These are phyloP conservation scores for Comarum palustre DNA, from an alignment of 306 rosid species.

Conservation along the genomic window DNA sequence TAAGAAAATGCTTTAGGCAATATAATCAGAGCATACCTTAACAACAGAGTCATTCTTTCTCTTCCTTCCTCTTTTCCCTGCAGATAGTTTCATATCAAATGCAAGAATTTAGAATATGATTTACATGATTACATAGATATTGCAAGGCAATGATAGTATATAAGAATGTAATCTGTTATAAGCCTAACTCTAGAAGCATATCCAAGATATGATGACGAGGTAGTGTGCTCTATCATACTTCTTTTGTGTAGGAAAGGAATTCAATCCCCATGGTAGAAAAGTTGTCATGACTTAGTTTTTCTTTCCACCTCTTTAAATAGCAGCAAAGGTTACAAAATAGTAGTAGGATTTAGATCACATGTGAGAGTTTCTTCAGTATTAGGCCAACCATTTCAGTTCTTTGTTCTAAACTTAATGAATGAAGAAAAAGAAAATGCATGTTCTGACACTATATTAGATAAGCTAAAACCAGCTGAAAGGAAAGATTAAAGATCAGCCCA, in stretches of 20 bases:
- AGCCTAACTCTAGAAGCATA: slow-evolving; percentile 8
- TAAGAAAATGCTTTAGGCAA: slow-evolving; percentile 18
- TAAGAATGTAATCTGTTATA: slow-evolving; percentile 8
- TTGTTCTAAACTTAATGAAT: neutral
- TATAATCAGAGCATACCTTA: slow-evolving; percentile 47
- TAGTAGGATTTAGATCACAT: neutral
- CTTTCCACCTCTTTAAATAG: slow-evolving; percentile 6
- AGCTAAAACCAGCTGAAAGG: neutral
- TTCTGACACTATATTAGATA: neutral
- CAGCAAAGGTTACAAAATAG: neutral
- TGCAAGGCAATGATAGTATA: neutral
- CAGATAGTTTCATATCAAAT: slow-evolving; percentile 34
- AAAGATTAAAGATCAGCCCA: slow-evolving; percentile 26
- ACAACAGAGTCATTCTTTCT: slow-evolving; percentile 49
- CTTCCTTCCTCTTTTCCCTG: slow-evolving; percentile 64
- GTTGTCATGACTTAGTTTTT: neutral
- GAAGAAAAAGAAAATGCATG: neutral
- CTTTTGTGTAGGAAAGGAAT: neutral
- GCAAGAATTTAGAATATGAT: neutral
- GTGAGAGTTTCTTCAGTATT: neutral
- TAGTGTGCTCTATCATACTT: neutral
- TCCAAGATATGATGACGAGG: neutral
- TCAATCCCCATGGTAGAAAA: neutral
- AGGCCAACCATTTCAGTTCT: slow-evolving; percentile 8
- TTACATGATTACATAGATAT: neutral